Conservation (phyloP, 768 basidiomycete species). For the Leucosporidium yakuticum region DNA sequence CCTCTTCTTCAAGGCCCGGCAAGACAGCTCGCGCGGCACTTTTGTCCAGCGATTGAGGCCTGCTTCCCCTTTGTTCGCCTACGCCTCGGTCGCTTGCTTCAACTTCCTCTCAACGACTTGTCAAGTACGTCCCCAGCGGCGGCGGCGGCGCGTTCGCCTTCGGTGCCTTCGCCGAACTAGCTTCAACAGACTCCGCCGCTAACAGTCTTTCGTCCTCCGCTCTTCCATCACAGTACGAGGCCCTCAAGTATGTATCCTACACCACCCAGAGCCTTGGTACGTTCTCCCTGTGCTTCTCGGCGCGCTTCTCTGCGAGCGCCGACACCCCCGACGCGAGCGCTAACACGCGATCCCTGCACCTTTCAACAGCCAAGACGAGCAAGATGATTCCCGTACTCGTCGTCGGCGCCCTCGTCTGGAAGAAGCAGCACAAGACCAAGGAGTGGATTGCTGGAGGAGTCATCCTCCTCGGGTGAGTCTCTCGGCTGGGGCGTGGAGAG, state of each 20-base stretch:
- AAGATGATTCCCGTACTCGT: conserved; percentile 40
- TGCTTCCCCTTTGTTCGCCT: conserved; percentile 3
- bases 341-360: too few species aligned
- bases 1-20: conserved; percentile 14
- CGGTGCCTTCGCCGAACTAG: too few species aligned
- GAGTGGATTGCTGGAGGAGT: conserved; percentile 35
- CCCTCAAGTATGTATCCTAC: conserved; percentile 10
- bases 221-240: conserved; percentile 10
- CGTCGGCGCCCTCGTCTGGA: conserved; percentile 32
- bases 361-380: conserved; percentile 27
- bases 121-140: background rate
- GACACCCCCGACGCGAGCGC: too few species aligned
- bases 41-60: conserved; percentile 13
- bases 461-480: conserved; percentile 27
- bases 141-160: too few species aligned
- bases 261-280: background rate
- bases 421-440: conserved; percentile 27
- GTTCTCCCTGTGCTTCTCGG: background rate
- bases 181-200: too few species aligned
- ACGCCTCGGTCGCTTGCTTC: conserved; percentile 27
- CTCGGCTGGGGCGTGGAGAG: too few species aligned
- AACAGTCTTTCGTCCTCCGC: background rate
- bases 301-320: too few species aligned
- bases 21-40: background rate
- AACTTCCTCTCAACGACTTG: conserved; percentile 37